Evolutionary conservation across 2,329 filamentous ascomycete species (phyloP), one percentile per base, ranked within the genome.

Genomic region (Huntiella moniliformis): DNA sequence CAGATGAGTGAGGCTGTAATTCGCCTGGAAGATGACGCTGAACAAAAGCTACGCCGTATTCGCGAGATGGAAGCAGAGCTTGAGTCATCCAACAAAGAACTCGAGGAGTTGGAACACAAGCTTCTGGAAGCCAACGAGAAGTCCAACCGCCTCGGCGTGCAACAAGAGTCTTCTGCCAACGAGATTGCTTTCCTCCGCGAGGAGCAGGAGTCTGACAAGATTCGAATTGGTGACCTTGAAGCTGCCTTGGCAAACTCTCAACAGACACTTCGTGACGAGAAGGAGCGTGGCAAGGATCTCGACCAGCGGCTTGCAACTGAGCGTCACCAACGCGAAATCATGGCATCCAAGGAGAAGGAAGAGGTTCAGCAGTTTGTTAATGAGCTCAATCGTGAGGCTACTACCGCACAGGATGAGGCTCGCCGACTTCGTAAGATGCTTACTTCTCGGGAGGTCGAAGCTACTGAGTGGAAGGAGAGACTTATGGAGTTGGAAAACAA

Each of bases 171-270:
- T 4, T 80, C 82, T 47, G 88, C 95, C 55, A 80, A 80, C 49
- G 91, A 98, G 60, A 92, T 96, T 61, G 79, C 83, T 1, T 98
- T 98, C 70, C 62, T 98, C 43, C 79, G 91, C 1, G 91, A 98
- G 58, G 91, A 98, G 64, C 91, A 98, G 61, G 91, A 98, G 61
- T 76, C 74, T 13, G 91, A 98, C 66, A 98, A 98, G 70, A 93
- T 98, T 58, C 87, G 86, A 62, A 96, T 98, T 55, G 85, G 88
- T 34, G 86, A 96, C 56, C 68, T 96, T 5, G 87, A 96, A 57
- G 82, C 84, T 6, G 77, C 79, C 11, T 65, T 95, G 34, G 82
- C 83, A 54, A 80, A 76, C 47, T 73, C 77, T n/a, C 82, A 92
- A 58, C 76, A 85, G 56, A 74, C 67, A 42, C 65, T 94, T n/a